Conservation (phyloP, 345 rosid genomes). For the Brassica carinata region DNA sequence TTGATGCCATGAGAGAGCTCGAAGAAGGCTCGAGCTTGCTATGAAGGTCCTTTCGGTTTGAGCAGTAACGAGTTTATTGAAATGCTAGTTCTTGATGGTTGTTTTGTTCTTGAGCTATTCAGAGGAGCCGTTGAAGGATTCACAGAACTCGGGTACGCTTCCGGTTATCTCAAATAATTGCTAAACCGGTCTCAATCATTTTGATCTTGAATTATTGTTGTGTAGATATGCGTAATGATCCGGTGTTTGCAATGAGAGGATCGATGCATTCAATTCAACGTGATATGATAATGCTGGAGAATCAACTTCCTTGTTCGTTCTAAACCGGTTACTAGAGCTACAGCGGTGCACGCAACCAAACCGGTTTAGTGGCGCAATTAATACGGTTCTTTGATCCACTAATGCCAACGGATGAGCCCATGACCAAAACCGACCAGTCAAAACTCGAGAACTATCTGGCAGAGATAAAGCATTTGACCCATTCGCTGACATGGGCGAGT, state of each 20-base stretch:
- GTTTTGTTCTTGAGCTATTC: slow-evolving; percentile 77
- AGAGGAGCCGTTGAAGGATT: slow-evolving; percentile 78
- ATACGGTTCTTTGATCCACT: slow-evolving; percentile 82
- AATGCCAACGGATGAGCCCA: slow-evolving; percentile 85
- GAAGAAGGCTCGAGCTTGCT: slow-evolving; percentile 75
- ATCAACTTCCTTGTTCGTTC: slow-evolving; percentile 73
- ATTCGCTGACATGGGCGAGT: neutral
- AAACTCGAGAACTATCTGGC: slow-evolving; percentile 31
- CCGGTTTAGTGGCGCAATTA: slow-evolving; percentile 66
- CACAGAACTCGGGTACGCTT: slow-evolving; percentile 48
- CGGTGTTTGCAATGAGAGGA: slow-evolving; percentile 82
- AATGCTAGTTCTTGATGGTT: slow-evolving; percentile 89
- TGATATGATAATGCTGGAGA: slow-evolving; percentile 93
- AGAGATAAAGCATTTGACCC: neutral
- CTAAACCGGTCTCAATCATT: slow-evolving; percentile 10
- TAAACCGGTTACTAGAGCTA: slow-evolving; percentile 67
- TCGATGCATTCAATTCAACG: slow-evolving; percentile 88
- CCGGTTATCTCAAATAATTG: neutral
- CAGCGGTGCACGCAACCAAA: slow-evolving; percentile 61
- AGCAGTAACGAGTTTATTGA: slow-evolving; percentile 75
- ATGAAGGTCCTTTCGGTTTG: slow-evolving; percentile 59
- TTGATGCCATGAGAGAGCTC: slow-evolving; percentile 64
- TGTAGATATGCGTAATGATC: slow-evolving; percentile 70
- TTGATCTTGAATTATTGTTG: neutral
- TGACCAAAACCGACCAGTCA: slow-evolving; percentile 58